These are phyloP conservation scores for Hymenoscyphus repandus DNA, from an alignment of 2,329 filamentous ascomycete genomes.

Conservation along the genomic window DNA sequence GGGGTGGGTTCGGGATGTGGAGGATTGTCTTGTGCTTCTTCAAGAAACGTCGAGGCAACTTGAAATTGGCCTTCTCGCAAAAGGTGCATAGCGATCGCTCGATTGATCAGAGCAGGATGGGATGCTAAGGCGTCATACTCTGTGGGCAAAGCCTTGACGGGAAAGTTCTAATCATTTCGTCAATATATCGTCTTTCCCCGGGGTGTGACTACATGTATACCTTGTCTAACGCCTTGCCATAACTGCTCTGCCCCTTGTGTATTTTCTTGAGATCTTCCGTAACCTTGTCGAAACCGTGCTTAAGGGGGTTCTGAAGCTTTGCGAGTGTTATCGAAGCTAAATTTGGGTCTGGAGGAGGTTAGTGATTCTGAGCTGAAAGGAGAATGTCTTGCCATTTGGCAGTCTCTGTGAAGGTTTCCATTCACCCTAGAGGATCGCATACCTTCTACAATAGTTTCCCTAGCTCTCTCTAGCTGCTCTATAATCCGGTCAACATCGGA, in stretches of 20 bases:
- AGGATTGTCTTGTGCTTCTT: conserved; percentile 55
- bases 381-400: too few relatives aligned
- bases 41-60: conserved; percentile 79
- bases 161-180: conserved; percentile 25
- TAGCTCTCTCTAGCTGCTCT: conserved; percentile 65
- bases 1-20: conserved; percentile 33
- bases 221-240: conserved; percentile 80
- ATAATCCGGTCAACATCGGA: conserved; percentile 80
- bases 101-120: conserved; percentile 75
- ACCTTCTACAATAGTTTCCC: conserved; percentile 67
- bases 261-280: conserved; percentile 79
- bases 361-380: conserved; percentile 2
- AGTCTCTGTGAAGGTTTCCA: too few relatives aligned
- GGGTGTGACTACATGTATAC: conserved; percentile 37
- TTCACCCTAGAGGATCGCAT: not conserved
- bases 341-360: conserved; percentile 51
- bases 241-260: conserved; percentile 75
- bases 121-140: conserved; percentile 76
- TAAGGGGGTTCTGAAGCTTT: conserved; percentile 81
- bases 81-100: conserved; percentile 94
- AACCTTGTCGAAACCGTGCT: conserved; percentile 72
- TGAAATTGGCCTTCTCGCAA: conserved; percentile 90
- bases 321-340: conserved; percentile 70
- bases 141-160: conserved; percentile 60
- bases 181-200: conserved; percentile 4